Evolutionary conservation across 139 green algal genomes (phyloP), one percentile per base, ranked within the genome.

Genomic region (Micractinium sp.): DNA sequence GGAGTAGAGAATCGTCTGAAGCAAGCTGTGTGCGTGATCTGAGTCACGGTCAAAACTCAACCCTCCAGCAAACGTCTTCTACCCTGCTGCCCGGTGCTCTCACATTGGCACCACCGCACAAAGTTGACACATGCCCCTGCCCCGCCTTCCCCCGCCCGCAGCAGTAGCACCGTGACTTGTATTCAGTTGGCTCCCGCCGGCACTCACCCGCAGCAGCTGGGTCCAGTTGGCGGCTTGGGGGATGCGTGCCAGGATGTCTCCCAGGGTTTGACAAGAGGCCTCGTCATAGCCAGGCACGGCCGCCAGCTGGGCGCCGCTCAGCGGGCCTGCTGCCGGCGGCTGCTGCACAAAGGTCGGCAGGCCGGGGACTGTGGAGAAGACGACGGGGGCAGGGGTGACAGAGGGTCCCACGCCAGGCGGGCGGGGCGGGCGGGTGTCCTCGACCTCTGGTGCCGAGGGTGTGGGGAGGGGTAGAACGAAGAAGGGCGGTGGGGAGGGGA

Each of bases 241-340:
- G 41, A 93, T 93, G 61, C 47, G 33, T 14, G 61, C 83, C n/a
- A 93, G 66, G 7, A 90, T n/a, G 4, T 90, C 90, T 2, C 66
- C 81, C 29, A 91, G 27, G 15, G 90, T 88, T 4, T 38, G 63
- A 83, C 90, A 93, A 67, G 88, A 73, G 78, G 20, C 80, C 19
- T 73, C 18, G 60, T 71, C 41, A 18, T 61, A 39, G 16, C 35
- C 53, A 16, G 36, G 25, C 2, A 31, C 53, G 31, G 69, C 60
- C 7, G 75, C 67, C 56, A 91, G 33, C 56, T 66, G 77, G 29
- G 23, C 18, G 74, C 74, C 33, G 33, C 33, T 47, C 74, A 80
- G 16, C 1, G 87, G 87, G 29, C 87, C 87, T 5, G 41, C 53
- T 0, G 41, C 33, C 2, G 78, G 2, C 4, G 80, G 87, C 80